These are phyloP conservation scores for Candida pseudoviswanathii DNA, from an alignment of 1,139 yeast genomes.

Conservation along the genomic window DNA sequence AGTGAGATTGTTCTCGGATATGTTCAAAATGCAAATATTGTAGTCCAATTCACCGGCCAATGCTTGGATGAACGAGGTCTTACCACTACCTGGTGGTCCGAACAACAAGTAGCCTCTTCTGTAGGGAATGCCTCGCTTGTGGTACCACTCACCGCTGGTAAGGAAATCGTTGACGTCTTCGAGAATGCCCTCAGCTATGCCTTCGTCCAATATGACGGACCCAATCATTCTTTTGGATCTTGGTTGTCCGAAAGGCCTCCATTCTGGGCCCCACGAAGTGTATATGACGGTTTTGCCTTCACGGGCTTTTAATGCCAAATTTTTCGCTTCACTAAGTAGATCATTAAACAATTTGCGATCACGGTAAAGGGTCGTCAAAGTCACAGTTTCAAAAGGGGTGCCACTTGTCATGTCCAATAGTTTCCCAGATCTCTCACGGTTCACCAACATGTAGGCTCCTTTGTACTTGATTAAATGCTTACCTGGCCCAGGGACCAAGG, in stretches of 20 bases:
- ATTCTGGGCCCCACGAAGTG: constrained; percentile 97
- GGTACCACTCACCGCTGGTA: constrained; percentile 85
- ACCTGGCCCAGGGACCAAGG: constrained; percentile 98
- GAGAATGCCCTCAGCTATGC: constrained; percentile 65
- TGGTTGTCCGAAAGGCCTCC: constrained; percentile 99
- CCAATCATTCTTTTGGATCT: constrained; percentile 82
- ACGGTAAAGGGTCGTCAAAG: constrained; percentile 83
- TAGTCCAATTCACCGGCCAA: constrained; percentile 95
- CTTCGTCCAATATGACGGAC: constrained; percentile 82
- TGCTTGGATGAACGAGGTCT: constrained; percentile 94
- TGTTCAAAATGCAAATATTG: constrained; percentile 88
- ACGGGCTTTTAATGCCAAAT: constrained; percentile 75
- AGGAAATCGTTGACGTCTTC: constrained; percentile 81
- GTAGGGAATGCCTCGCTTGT: constrained; percentile 94
- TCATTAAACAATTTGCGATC: constrained; percentile 73
- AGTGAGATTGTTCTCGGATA: constrained; percentile 87
- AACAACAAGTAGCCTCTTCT: constrained; percentile 90
- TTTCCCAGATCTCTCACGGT: constrained; percentile 87
- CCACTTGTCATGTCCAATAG: constrained; percentile 89
- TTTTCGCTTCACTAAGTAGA: constrained; percentile 82
- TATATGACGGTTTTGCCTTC: constrained; percentile 94
- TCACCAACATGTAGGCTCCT: constrained; percentile 87
- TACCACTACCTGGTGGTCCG: constrained; percentile 99
- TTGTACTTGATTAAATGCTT: constrained; percentile 83
- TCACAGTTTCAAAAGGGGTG: constrained; percentile 93